These are phyloP conservation scores for Handroanthus guayacan DNA, from an alignment of 257 asterid genomes.

Conservation along the genomic window DNA sequence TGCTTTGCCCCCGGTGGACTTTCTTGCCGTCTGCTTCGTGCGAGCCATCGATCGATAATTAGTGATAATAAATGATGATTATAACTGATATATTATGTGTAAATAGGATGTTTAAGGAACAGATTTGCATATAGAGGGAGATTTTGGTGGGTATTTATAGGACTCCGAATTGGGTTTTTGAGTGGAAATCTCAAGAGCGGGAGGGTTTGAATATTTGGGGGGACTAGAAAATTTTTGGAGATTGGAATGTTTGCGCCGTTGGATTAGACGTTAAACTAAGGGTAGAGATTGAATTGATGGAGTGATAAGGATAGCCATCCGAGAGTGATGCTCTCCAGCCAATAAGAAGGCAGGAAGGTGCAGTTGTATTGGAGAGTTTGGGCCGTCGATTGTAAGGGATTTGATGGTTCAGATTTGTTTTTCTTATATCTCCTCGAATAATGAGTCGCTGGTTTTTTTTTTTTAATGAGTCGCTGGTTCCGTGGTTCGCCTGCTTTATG, in stretches of 20 bases:
- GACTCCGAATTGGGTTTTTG: conserved; percentile 15
- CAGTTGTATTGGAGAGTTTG: not conserved
- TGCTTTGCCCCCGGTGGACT: conserved; percentile 48
- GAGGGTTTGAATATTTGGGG: conserved; percentile 19
- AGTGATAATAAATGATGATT: not conserved
- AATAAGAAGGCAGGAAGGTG: not conserved
- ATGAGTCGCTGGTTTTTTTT: not conserved
- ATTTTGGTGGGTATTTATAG: conserved; percentile 26
- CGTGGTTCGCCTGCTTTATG: too few relatives aligned
- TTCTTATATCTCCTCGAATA: not conserved
- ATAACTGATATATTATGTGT: not conserved
- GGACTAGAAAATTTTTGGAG: conserved; percentile 14
- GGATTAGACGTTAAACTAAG: conserved; percentile 1
- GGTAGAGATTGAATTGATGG: not conserved
- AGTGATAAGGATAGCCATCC: not conserved
- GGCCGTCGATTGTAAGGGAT: not conserved
- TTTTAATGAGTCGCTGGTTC: too few relatives aligned
- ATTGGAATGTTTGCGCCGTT: not conserved
- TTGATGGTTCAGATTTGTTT: not conserved
- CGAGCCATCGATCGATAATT: conserved; percentile 34
- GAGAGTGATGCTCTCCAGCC: not conserved
- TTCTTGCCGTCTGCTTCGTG: conserved; percentile 46
- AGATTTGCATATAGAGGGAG: not conserved
- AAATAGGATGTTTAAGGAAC: not conserved
- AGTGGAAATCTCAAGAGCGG: conserved; percentile 23